Percentiles rank a stretch among this genome's conserved stretches.
phyloP scores from a whole-genome alignment of 495 filamentous ascomycete species.

The Xylaria telfairii region DNA sequence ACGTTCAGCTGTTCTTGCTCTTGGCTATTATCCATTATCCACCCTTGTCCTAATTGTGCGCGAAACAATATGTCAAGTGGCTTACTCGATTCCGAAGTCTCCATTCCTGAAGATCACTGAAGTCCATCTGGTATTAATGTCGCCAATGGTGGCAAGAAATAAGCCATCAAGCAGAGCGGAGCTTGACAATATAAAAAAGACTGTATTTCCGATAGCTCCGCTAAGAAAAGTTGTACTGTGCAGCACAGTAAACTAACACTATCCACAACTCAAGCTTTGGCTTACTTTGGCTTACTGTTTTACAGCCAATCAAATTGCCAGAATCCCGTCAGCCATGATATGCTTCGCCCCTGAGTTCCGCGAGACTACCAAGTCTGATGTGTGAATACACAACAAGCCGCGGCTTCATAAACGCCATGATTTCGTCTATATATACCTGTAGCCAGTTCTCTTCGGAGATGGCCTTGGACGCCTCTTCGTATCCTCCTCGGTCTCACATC shows the following conservation, averaged over 20 bases:
- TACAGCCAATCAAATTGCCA: conserved; percentile 19
- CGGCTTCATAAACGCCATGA: background rate
- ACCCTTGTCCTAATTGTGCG: background rate
- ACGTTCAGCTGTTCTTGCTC: background rate
- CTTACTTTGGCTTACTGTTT: conserved; percentile 27
- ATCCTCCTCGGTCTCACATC: background rate
- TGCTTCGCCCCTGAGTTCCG: background rate
- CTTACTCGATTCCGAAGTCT: background rate
- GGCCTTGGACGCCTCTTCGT: background rate
- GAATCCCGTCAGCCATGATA: conserved; percentile 17
- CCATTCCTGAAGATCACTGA: background rate
- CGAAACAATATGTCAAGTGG: background rate
- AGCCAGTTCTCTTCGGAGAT: background rate
- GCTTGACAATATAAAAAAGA: background rate
- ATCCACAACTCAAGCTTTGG: background rate
- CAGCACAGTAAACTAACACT: background rate
- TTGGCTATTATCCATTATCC: conserved; percentile 5
- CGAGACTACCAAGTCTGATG: background rate
- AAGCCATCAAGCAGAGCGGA: conserved; percentile 13
- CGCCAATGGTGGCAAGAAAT: conserved; percentile 1
- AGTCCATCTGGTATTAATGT: background rate
- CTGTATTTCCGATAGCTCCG: conserved; percentile 24
- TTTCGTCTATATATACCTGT: conserved; percentile 12
- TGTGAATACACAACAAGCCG: background rate
- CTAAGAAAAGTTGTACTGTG: background rate